Base-by-base conservation (phyloP, 371 early-diverging fungal genomes). In the Smittium culicis region DNA sequence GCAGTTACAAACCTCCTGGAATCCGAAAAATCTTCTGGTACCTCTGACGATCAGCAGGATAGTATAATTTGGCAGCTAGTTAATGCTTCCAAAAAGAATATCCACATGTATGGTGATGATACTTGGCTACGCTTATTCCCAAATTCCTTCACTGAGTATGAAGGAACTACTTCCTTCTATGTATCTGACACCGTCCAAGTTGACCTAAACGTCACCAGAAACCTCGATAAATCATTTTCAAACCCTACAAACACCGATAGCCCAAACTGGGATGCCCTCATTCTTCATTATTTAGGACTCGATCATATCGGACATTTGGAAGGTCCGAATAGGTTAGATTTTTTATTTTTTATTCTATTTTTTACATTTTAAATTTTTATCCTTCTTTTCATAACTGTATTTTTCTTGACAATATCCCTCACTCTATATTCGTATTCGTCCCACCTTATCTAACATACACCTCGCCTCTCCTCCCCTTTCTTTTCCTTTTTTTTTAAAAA, bases 231-330 rank as follows among this genome's bases (percentile, higher is more conserved):
- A 2, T 86, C 85, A 63, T 67, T 89, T 28, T 24, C 27, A 25
- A 20, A 3, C 25, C 1, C 29, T 45, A n/a, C 25, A 25, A 27
- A 32, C 2, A 34, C 33, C 17, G 69, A 70, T 62, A 74, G 74
- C 45, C 67, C 68, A 11, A 85, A 81, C 59, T 97, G 95, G 95
- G 91, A 90, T 66, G 82, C 88, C 2, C 71, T 87, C 20, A 86
- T 97, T 34, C 82, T 93, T 31, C 98, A 97, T 69, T 94, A 92
- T 69, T 79, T 97, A 60, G 97, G 97, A 5, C 81, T 97, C 28
- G 97, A 97, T 76, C 98, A 97, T 72, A 86, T 89, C 62, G 98
- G 98, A 0, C 98, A 97, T 72, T 77, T 87, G 25, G 90, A 90
- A 45, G 93, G 93, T 0, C 96, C 98, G 0, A 35, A 63, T 14